phyloP scores from a whole-genome alignment of 441 rosid species.

The Cnidoscolus chayamansa region DNA sequence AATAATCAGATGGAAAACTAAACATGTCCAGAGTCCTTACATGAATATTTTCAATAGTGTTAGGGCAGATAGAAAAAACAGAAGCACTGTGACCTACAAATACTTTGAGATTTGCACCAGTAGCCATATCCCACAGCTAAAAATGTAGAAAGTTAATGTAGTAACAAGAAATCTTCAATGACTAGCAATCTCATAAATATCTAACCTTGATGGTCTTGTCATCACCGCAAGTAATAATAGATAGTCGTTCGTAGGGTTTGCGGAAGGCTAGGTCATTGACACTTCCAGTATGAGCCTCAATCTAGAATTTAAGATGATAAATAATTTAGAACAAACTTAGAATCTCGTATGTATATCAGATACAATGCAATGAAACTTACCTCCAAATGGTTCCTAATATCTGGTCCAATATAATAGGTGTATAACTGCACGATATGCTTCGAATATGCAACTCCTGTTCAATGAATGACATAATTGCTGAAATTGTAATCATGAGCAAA shows the following conservation, averaged over 20 bases:
- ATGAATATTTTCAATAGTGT: slow-evolving; percentile 44
- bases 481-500: neutral
- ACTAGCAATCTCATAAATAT: neutral
- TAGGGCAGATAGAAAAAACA: slow-evolving; percentile 58
- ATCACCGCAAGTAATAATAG: slow-evolving; percentile 55
- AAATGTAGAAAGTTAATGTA: neutral
- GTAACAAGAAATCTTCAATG: neutral
- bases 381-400: slow-evolving; percentile 64
- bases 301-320: slow-evolving; percentile 27
- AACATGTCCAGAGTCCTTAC: slow-evolving; percentile 29
- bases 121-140: slow-evolving; percentile 55
- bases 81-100: slow-evolving; percentile 60
- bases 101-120: slow-evolving; percentile 36
- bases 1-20: neutral
- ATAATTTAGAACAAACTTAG: neutral
- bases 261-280: slow-evolving; percentile 59
- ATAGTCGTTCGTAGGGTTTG: slow-evolving; percentile 38
- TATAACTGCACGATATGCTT: slow-evolving; percentile 75
- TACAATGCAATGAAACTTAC: slow-evolving; percentile 33
- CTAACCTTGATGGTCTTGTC: slow-evolving; percentile 61
- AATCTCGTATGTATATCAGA: neutral
- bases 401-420: slow-evolving; percentile 56
- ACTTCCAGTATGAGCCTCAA: slow-evolving; percentile 55
- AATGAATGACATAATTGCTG: slow-evolving; percentile 7
- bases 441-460: slow-evolving; percentile 79